A percentile compares a stretch with the other conserved stretches of the same genome.
These are phyloP conservation scores for Rubroshorea leprosula DNA, from an alignment of 345 rosid species.

Conservation along the genomic window DNA sequence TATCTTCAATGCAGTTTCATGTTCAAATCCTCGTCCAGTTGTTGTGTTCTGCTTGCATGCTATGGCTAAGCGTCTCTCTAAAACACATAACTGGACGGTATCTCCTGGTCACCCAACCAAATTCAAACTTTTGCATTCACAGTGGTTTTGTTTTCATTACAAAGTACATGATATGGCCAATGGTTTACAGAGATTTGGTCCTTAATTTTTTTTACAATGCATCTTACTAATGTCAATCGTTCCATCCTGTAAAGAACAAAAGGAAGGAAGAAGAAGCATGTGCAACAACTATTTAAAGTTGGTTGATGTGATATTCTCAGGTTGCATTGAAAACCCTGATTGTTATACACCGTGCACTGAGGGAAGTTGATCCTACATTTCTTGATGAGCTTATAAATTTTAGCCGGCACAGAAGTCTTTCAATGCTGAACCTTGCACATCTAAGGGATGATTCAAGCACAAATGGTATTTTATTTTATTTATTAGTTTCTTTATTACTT, in stretches of 20 bases:
- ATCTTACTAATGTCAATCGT: background rate
- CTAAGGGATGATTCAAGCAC: slow-evolving; percentile 34
- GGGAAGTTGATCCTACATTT: slow-evolving; percentile 32
- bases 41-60: slow-evolving; percentile 27
- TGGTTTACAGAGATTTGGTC: no score
- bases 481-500: background rate
- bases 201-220: no score
- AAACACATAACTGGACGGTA: slow-evolving; percentile 39
- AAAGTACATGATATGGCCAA: no score
- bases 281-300: background rate
- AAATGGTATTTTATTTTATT: slow-evolving; percentile 23
- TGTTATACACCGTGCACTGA: slow-evolving; percentile 33
- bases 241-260: background rate
- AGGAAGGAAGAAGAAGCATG: background rate
- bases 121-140: no score
- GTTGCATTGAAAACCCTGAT: slow-evolving; percentile 44
- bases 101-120: slow-evolving; percentile 8
- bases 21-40: slow-evolving; percentile 23
- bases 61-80: slow-evolving; percentile 33
- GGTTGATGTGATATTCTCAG: slow-evolving; percentile 19
- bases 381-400: slow-evolving; percentile 23
- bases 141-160: no score
- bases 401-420: slow-evolving; percentile 14
- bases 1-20: slow-evolving; percentile 25
- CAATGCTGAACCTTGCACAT: slow-evolving; percentile 26